Evolutionary conservation across 768 basidiomycete genomes (phyloP).

Genomic region (Russula sp.): DNA sequence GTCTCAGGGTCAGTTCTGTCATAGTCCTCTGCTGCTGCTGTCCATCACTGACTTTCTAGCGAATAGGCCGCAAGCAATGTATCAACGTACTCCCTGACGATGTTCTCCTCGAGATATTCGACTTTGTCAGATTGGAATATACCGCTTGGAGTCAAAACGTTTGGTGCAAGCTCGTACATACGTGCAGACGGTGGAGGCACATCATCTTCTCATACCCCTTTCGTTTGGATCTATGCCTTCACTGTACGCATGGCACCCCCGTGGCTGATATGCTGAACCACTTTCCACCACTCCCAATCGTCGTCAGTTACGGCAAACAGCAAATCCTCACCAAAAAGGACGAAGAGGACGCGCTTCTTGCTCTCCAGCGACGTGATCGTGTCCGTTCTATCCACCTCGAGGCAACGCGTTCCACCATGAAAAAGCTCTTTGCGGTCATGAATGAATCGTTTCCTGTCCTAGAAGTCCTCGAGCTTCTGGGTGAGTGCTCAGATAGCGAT

Average conservation of each 20-base stretch:
- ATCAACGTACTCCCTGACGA: neutral
- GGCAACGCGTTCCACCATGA: neutral
- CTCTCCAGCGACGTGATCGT: neutral
- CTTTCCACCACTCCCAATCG: neutral
- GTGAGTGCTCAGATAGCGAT: too few species aligned
- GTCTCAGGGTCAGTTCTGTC: neutral
- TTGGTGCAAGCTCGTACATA: neutral
- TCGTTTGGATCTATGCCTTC: neutral
- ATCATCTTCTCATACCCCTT: neutral
- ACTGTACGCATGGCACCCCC: neutral
- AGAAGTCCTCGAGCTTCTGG: neutral
- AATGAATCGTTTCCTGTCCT: neutral
- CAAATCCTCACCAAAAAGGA: neutral
- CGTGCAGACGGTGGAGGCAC: neutral
- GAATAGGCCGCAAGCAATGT: neutral
- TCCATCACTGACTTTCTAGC: neutral
- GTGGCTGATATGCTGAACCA: neutral
- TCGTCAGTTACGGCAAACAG: neutral
- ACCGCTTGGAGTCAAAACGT: neutral
- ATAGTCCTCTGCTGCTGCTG: neutral
- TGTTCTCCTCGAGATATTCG: neutral
- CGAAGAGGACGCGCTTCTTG: neutral
- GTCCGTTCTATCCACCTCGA: neutral
- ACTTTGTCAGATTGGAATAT: neutral
- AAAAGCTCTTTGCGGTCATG: neutral